Conservation (phyloP, 306 rosid species). For the Cotoneaster glaucophyllus region DNA sequence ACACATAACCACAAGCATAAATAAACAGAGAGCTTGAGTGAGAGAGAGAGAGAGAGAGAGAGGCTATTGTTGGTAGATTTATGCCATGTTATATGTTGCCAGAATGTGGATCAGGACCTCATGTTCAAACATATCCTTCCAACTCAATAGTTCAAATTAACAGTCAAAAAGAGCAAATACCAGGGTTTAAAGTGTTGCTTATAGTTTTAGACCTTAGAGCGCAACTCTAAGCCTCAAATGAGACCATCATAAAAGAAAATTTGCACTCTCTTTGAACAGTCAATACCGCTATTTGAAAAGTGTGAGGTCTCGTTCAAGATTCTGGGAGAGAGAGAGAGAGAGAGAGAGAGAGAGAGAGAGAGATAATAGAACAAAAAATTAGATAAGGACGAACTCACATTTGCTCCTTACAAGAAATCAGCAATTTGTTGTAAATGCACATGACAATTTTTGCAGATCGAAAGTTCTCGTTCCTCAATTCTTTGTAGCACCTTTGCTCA, state of each 20-base stretch:
- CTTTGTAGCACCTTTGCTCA: slow-evolving; percentile 95
- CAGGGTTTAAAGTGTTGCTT: background rate
- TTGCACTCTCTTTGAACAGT: background rate
- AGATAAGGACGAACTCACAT: slow-evolving; percentile 57
- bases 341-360: no score
- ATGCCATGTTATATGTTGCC: background rate
- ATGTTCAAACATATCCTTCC: background rate
- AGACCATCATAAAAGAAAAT: background rate
- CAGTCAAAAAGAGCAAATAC: background rate
- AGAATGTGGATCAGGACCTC: background rate
- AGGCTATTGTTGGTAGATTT: background rate
- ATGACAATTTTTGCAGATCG: slow-evolving; percentile 64
- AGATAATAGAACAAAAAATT: background rate
- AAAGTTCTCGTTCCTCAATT: slow-evolving; percentile 72
- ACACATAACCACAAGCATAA: background rate
- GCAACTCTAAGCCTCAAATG: background rate
- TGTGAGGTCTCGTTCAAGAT: background rate
- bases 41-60: background rate
- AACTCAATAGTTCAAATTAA: background rate
- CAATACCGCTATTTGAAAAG: background rate
- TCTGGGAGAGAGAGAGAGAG: no score
- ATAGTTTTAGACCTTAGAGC: background rate
- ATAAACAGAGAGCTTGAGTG: background rate
- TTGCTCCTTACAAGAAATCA: slow-evolving; percentile 80
- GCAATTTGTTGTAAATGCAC: slow-evolving; percentile 76